These are phyloP conservation scores for Nematocida ironsii DNA, from an alignment of 371 early-diverging fungal species.

Conservation along the genomic window DNA sequence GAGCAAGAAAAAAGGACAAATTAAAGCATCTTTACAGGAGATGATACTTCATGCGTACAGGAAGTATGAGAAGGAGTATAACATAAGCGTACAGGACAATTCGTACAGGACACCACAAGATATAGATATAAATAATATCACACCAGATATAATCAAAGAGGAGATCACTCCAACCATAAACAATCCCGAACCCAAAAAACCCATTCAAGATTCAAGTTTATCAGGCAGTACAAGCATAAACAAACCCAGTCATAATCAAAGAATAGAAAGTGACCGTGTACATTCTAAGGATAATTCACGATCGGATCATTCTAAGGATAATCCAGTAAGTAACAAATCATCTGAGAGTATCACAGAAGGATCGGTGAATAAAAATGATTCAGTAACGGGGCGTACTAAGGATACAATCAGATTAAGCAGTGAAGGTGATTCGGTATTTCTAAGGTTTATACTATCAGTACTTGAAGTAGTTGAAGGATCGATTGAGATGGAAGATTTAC, in stretches of 20 bases:
- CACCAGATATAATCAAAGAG: neutral
- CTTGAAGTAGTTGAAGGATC: constrained; percentile 68
- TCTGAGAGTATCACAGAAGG: too few relatives aligned
- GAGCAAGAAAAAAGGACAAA: constrained; percentile 64
- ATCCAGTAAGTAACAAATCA: neutral
- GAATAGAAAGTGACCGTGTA: neutral
- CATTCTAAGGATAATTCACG: neutral
- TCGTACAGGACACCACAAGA: neutral
- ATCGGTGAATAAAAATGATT: too few relatives aligned
- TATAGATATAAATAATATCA: neutral
- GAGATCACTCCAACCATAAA: too few relatives aligned
- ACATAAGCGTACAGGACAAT: neutral
- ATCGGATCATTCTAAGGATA: neutral
- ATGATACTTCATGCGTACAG: constrained; percentile 61
- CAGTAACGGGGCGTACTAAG: too few relatives aligned
- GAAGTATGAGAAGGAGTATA: neutral
- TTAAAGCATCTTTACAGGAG: constrained; percentile 53
- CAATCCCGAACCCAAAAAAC: too few relatives aligned
- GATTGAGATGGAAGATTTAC: constrained; percentile 68
- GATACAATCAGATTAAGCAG: too few relatives aligned
- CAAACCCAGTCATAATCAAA: neutral
- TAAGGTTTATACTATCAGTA: constrained; percentile 49
- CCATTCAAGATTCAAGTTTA: too few relatives aligned
- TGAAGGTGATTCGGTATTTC: neutral
- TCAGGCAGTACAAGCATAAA: too few relatives aligned